Percentiles rank a stretch among this genome's conserved stretches.
Evolutionary conservation across 164 flowering plant species (phyloP).

Genomic region (Liriodendron chinense): DNA sequence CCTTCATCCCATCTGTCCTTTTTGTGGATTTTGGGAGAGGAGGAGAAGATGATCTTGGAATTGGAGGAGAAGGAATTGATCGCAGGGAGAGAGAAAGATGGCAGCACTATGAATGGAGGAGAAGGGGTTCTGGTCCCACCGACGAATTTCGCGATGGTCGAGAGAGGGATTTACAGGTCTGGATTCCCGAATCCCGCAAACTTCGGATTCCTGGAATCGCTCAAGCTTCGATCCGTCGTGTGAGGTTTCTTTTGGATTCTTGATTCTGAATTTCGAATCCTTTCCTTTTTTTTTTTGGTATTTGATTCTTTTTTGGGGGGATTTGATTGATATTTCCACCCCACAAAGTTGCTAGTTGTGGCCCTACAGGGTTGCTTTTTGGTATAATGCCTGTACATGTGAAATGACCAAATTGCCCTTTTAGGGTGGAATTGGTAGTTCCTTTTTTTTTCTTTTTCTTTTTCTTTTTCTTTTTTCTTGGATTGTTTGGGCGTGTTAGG

Average conservation of each 20-base stretch:
- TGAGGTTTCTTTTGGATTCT: constrained; percentile 3
- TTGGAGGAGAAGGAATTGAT: neutral
- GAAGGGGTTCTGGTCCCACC: constrained; percentile 9
- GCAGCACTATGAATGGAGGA: neutral
- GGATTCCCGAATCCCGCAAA: constrained; percentile 13
- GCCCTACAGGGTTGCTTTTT: neutral
- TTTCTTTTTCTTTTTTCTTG: neutral
- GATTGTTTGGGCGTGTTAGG: neutral
- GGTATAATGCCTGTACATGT: neutral
- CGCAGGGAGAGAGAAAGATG: neutral
- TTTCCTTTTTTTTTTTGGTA: neutral
- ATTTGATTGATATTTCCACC: neutral
- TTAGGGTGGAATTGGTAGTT: neutral
- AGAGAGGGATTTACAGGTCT: constrained; percentile 11
- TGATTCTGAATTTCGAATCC: neutral
- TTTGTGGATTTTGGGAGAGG: neutral
- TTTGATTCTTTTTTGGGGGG: neutral
- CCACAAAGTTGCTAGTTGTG: neutral
- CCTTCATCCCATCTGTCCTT: neutral
- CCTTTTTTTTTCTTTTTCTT: neutral
- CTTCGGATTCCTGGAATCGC: constrained; percentile 11
- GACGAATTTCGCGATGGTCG: constrained; percentile 17
- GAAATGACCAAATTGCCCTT: neutral
- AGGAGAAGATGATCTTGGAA: neutral
- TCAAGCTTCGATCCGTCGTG: constrained; percentile 16